phyloP scores from a whole-genome alignment of 2,329 filamentous ascomycete genomes.

The Pleomassaria siparia region DNA sequence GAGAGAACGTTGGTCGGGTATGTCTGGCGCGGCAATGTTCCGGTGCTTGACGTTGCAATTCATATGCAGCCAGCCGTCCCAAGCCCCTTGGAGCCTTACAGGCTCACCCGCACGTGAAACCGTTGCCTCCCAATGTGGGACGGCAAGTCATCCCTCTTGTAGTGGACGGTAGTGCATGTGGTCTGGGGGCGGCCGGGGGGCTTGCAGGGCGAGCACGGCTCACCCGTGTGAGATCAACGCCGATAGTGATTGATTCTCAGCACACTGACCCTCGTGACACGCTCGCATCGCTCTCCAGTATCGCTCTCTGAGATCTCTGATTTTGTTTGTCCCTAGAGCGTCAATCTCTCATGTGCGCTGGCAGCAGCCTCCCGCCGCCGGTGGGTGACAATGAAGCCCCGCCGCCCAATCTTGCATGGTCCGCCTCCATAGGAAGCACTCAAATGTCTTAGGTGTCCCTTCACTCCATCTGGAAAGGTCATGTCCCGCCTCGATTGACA shows the following conservation, averaged over 20 bases:
- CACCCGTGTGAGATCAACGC: constrained; percentile 15
- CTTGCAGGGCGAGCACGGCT: constrained; percentile 12
- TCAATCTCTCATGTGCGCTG: constrained; percentile 34
- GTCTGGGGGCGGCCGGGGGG: constrained; percentile 12
- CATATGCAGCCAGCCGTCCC: constrained; percentile 28
- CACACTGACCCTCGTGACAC: constrained; percentile 12
- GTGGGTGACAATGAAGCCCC: constrained; percentile 32
- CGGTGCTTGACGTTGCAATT: constrained; percentile 18
- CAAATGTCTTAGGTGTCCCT: constrained; percentile 37
- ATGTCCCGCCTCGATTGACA: constrained; percentile 16
- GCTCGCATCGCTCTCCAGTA: constrained; percentile 7
- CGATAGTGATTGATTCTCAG: constrained; percentile 8
- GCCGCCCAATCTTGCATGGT: constrained; percentile 23
- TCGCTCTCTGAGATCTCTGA: constrained; percentile 16
- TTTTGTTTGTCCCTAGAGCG: constrained; percentile 32
- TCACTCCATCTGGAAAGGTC: constrained; percentile 30
- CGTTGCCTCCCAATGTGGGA: constrained; percentile 28
- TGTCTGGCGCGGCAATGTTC: constrained; percentile 3
- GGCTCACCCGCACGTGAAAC: constrained; percentile 16
- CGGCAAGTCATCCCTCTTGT: constrained; percentile 23
- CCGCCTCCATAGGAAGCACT: constrained; percentile 21
- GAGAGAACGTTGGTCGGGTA: constrained; percentile 12
- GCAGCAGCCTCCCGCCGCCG: constrained; percentile 32
- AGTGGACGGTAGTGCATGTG: constrained; percentile 17
- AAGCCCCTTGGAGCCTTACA: constrained; percentile 8